Percentiles rank a stretch among this genome's conserved stretches.
These are phyloP conservation scores for Aspergillus novofumigatus DNA, from an alignment of 2,329 filamentous ascomycete species.

Conservation along the genomic window DNA sequence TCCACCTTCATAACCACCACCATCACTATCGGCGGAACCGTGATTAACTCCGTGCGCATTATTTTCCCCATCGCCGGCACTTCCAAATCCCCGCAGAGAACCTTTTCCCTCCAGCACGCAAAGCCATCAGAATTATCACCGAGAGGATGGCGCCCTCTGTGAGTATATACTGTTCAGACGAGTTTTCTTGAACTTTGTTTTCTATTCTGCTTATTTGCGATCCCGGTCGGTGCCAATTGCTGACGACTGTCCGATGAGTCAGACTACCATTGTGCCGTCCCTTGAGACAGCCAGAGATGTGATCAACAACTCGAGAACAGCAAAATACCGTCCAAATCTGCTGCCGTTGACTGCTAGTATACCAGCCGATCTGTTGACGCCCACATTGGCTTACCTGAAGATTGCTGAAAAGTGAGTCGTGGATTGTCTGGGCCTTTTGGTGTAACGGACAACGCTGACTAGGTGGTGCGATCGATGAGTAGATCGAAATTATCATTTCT, in stretches of 20 bases:
- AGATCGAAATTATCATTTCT: conserved; percentile 80
- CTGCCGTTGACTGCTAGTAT: conserved; percentile 81
- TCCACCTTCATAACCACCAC: background rate
- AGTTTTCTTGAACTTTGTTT: background rate
- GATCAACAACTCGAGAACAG: conserved; percentile 48
- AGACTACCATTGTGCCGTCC: conserved; percentile 56
- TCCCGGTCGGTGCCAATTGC: background rate
- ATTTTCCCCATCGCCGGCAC: background rate
- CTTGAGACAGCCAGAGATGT: conserved; percentile 57
- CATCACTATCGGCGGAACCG: background rate
- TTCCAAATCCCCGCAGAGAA: conserved; percentile 17
- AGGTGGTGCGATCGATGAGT: background rate
- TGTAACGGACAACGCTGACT: background rate
- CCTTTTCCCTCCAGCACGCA: conserved; percentile 2
- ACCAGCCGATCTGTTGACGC: conserved; percentile 87
- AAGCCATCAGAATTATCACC: background rate
- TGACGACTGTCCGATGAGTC: conserved; percentile 13
- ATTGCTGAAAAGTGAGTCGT: conserved; percentile 65
- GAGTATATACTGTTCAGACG: conserved; percentile 7
- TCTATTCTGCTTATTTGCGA: background rate
- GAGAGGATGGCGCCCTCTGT: conserved; percentile 26
- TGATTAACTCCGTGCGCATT: background rate
- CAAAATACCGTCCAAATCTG: conserved; percentile 65
- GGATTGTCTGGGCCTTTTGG: conserved; percentile 2
- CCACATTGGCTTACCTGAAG: conserved; percentile 92